Conservation (phyloP, 2,329 filamentous ascomycete genomes). For the Sclerotinia minor region DNA sequence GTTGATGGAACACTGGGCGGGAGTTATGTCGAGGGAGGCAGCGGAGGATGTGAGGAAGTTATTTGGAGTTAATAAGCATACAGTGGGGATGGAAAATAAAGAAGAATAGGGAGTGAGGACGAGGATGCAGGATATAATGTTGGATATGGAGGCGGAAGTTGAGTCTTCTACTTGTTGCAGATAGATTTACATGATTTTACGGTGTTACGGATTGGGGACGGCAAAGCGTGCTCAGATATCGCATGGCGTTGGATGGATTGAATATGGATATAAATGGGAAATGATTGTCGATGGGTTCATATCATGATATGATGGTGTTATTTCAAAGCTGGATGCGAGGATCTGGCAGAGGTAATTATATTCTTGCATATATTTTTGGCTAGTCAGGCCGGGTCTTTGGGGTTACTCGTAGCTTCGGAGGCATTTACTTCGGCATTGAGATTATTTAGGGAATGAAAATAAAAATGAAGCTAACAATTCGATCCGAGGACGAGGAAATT, state of each 20-base stretch:
- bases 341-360: no score
- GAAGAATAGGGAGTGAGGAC: not conserved
- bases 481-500: not conserved
- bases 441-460: not conserved
- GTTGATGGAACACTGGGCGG: constrained; percentile 10
- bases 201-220: not conserved
- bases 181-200: not conserved
- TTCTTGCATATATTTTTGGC: no score
- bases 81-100: not conserved
- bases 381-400: not conserved
- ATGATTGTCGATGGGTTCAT: not conserved
- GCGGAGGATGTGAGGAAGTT: not conserved
- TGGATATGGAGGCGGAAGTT: not conserved
- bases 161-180: not conserved
- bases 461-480: not conserved
- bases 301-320: not conserved
- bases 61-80: not conserved
- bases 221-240: not conserved
- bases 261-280: not conserved
- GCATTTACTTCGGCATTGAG: not conserved
- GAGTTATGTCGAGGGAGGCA: constrained; percentile 6
- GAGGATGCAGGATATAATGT: not conserved
- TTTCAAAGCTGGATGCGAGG: not conserved
- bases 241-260: not conserved
- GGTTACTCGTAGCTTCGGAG: not conserved